phyloP scores from a whole-genome alignment of 2,329 filamentous ascomycete genomes.

The Alternaria sp. region DNA sequence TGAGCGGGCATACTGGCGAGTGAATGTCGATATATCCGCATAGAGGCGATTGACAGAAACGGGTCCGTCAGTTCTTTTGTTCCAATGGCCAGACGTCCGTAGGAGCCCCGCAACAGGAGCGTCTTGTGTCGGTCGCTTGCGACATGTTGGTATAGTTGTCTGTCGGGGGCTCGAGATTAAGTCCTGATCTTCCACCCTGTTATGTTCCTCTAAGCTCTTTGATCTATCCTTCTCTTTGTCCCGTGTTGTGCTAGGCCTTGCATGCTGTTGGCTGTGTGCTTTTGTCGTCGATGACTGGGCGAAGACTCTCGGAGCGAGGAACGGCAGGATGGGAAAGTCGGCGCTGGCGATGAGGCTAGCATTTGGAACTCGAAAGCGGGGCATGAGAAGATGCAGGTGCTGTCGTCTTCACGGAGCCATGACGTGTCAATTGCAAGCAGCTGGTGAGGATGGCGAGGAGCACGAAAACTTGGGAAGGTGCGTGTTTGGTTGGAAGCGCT shows the following conservation, averaged over 20 bases:
- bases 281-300: conserved; percentile 26
- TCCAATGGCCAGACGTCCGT: background rate
- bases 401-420: conserved; percentile 41
- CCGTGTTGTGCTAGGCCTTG: conserved; percentile 8
- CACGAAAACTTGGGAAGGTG: conserved; percentile 27
- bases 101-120: conserved; percentile 3
- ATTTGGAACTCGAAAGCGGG: conserved; percentile 40
- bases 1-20: conserved; percentile 16
- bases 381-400: conserved; percentile 34
- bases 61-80: background rate
- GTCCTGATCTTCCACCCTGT: background rate
- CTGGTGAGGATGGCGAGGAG: conserved; percentile 1
- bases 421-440: conserved; percentile 20
- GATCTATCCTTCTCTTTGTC: conserved; percentile 19
- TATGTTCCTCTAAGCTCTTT: background rate
- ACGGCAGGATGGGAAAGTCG: conserved; percentile 44
- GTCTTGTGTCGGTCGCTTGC: background rate
- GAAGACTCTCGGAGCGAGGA: conserved; percentile 49
- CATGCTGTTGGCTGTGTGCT: conserved; percentile 18
- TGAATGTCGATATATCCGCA: conserved; percentile 33
- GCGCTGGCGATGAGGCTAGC: conserved; percentile 40
- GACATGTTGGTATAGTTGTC: background rate
- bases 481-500: conserved; percentile 23
- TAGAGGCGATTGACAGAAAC: conserved; percentile 23
- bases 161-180: background rate